phyloP scores from a whole-genome alignment of 345 rosid species.

The Ailanthus altissimus region DNA sequence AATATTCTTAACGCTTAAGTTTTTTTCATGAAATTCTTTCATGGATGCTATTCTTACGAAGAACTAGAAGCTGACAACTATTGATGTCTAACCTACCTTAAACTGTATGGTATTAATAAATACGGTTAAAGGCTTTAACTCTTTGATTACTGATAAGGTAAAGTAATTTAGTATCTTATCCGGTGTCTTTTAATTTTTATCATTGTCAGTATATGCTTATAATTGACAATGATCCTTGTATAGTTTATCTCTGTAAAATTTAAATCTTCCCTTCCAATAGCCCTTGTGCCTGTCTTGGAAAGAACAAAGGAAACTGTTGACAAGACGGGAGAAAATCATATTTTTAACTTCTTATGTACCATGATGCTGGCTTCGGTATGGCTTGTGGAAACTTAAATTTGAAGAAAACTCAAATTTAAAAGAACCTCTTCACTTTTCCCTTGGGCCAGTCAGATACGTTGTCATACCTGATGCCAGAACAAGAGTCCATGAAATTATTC shows the following conservation, averaged over 20 bases:
- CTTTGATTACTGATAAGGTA: not conserved
- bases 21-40: not conserved
- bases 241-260: not conserved
- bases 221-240: not conserved
- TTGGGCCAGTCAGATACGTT: not conserved
- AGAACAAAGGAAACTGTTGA: not conserved
- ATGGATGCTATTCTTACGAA: not conserved
- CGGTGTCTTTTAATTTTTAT: not conserved
- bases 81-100: not conserved
- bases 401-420: not conserved
- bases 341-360: not conserved
- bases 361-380: not conserved
- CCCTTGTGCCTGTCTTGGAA: not conserved
- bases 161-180: not conserved
- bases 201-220: conserved; percentile 3
- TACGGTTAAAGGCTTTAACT: not conserved
- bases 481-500: too few relatives aligned
- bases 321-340: not conserved
- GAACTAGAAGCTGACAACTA: not conserved
- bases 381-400: not conserved
- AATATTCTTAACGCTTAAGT: not conserved
- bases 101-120: not conserved
- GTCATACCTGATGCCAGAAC: too few relatives aligned
- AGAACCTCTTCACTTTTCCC: not conserved
- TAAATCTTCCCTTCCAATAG: not conserved